These are phyloP conservation scores for Rhizopus microsporus DNA, from an alignment of 371 early-diverging fungal genomes.

Conservation along the genomic window DNA sequence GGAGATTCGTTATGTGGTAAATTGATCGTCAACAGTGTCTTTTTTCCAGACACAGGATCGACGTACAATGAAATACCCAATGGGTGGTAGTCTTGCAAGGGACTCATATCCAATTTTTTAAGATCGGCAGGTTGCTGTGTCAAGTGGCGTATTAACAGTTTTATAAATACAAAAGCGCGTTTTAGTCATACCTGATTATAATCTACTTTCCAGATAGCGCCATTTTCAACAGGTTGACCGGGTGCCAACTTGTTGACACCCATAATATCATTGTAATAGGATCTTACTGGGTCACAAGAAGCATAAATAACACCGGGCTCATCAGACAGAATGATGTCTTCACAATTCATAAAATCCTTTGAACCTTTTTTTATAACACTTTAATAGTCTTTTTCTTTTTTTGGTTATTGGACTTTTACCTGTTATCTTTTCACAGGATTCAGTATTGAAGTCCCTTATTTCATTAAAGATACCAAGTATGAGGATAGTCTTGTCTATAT, in stretches of 20 bases:
- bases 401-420: constrained; percentile 7
- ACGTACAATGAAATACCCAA: constrained; percentile 27
- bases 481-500: constrained; percentile 7
- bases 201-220: constrained; percentile 36
- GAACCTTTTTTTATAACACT: constrained; percentile 21
- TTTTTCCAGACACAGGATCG: constrained; percentile 9
- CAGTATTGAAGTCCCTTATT: constrained; percentile 14
- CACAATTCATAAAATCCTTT: constrained; percentile 31
- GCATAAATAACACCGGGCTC: constrained; percentile 32
- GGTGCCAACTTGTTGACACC: constrained; percentile 13
- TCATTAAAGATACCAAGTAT: constrained; percentile 9
- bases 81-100: constrained; percentile 21
- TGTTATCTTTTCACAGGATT: constrained; percentile 20
- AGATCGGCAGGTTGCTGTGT: constrained; percentile 12
- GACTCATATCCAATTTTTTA: constrained; percentile 17
- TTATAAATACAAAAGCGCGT: neutral
- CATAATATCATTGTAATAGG: constrained; percentile 32
- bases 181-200: constrained; percentile 23
- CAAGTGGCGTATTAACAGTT: neutral
- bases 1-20: constrained; percentile 11
- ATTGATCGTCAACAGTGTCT: constrained; percentile 26
- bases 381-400: neutral
- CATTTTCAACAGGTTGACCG: constrained; percentile 11
- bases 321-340: constrained; percentile 28
- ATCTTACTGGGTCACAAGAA: constrained; percentile 37